phyloP scores from a whole-genome alignment of 345 rosid species.

The Cardiospermum halicacabum region DNA sequence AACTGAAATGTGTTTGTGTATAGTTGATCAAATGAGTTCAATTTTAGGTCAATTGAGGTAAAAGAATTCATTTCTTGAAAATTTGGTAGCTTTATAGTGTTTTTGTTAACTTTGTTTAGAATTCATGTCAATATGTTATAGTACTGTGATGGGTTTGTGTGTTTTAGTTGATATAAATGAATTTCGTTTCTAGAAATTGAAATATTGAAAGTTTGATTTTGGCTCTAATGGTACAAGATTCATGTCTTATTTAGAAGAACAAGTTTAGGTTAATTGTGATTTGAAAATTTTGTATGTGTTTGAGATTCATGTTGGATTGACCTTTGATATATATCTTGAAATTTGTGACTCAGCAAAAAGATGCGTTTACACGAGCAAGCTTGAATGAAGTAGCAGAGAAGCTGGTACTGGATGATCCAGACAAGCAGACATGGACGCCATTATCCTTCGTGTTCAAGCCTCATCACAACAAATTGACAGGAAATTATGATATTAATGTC shows the following conservation, averaged over 20 bases:
- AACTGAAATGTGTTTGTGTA: too few species aligned
- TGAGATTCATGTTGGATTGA: neutral
- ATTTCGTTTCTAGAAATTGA: neutral
- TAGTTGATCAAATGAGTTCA: too few species aligned
- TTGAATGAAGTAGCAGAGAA: conserved; percentile 60
- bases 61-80: too few species aligned
- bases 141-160: too few species aligned
- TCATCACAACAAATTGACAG: conserved; percentile 72
- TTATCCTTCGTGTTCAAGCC: conserved; percentile 68
- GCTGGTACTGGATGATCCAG: conserved; percentile 55
- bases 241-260: neutral
- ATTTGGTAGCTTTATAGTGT: too few species aligned
- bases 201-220: neutral
- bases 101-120: too few species aligned
- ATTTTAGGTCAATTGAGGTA: too few species aligned
- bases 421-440: conserved; percentile 59
- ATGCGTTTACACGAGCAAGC: conserved; percentile 56
- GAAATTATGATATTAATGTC: conserved; percentile 86
- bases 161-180: neutral
- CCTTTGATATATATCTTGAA: neutral
- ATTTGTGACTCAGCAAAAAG: conserved; percentile 41
- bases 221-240: neutral
- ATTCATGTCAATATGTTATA: too few species aligned
- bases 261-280: neutral
- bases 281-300: neutral